Base-by-base conservation (phyloP, 176 grass and related monocot species). In the Triticum urartu region DNA sequence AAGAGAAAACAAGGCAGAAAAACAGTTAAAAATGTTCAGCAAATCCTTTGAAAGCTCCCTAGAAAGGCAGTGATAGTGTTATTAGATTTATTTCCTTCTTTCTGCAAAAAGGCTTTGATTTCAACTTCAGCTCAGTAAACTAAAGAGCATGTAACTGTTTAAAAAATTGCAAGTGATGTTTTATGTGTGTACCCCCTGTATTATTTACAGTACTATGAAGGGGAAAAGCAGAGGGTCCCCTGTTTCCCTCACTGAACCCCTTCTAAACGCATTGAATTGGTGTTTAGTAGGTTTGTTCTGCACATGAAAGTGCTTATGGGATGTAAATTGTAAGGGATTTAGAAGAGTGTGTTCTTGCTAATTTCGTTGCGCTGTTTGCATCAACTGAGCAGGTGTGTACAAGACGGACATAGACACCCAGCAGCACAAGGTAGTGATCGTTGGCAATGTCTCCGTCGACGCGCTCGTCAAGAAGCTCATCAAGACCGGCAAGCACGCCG, bases 401-500 rank as follows among this genome's bases (percentile, higher is more conserved):
- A 95, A 94, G 77, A 90, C 83, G 33, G 86, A 87, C 82, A 83
- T 98, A 30, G 96, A 98, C 82, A 75, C 77, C 22, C 92, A 89
- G 88, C 96, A 92, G 56, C 96, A 98, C 25, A 98, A 98, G 85
- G 96, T 95, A 81, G 84, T 88, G 54, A 90, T 98, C 26, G 90
- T 91, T 64, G 86, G 96, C 88, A 95, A 94, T 73, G 93, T 98
- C 72, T 81, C 91, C 76, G 78, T 82, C 5, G 92, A 98, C 82
- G 86, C 4, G 40, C 96, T 98, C 80, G 80, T 98, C 72, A 98
- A 89, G 87, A 98, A 94, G 90, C 96, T 98, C 26, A 61, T 88
- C 84, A 98, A 98, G 90, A 88, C 90, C 2, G 93, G 96, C n/a
- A 98, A 98, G 89, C 89, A 95, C 80, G 96, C 96, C 9, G 96